Evolutionary conservation across 2,329 filamentous ascomycete genomes (phyloP), one percentile per base, ranked within the genome.

Genomic region (Aspergillus sergii): DNA sequence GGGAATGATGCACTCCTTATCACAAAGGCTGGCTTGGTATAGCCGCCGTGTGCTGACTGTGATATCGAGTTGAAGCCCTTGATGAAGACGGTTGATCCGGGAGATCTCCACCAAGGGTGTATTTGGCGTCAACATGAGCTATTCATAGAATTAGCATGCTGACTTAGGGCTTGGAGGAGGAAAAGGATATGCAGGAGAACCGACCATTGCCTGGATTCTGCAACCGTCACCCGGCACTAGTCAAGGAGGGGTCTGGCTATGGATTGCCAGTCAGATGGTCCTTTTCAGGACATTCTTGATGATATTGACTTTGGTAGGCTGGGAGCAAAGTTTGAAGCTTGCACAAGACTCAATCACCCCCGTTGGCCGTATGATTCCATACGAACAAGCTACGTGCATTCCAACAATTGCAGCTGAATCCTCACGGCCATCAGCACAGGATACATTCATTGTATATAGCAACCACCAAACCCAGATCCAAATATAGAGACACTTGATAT

Each of bases 131-230:
- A 50, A 50, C 23, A 10, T 30, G 48, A 21, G 28, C 48, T 51
- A 51, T 51, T 51, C 48, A 51, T 51, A 51, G 48, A 51, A 51
- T 51, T 51, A 32, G 48, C 48, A 51, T 51, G 8, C 28, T 32
- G 48, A 32, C 26, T 51, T 51, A n/a, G 28, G 21, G 19, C 26
- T 50, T 50, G 26, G 46, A n/a, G 10, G 3, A 30, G 26, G 14
- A 19, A 19, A 30, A 51, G 8, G 16, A 34, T 11, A 51, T 21
- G 48, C 48, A 32, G 48, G 48, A 9, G 28, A 32, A 30, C 16
- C 19, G 48, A 51, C 48, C 28, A 51, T 23, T 12, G 10, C 28
- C 48, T 34, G 21, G 16, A 5, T 51, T 30, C 28, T 51, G 16
- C 48, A n/a, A 32, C 9, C 14, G 28, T 51, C 28, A n/a, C 26